Evolutionary conservation across 257 asterid genomes (phyloP).

Genomic region (Nicotiana sylvestris): DNA sequence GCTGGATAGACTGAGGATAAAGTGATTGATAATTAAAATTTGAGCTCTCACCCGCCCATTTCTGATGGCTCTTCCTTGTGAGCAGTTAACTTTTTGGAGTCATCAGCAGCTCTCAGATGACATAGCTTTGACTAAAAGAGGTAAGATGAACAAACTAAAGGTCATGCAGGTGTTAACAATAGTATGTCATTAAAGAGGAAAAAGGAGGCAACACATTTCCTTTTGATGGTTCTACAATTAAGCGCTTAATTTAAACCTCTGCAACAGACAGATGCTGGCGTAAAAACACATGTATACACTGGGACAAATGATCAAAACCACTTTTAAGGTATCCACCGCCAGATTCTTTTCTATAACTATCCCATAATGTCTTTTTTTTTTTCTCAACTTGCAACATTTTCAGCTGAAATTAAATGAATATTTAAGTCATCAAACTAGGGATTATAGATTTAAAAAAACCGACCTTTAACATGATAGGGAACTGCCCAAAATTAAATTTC

Average conservation of each 20-base stretch:
- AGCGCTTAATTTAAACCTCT: not conserved
- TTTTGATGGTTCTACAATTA: not conserved
- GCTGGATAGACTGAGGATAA: constrained; percentile 6
- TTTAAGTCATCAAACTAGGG: no score
- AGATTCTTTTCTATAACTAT: not conserved
- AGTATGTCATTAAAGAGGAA: not conserved
- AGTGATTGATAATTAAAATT: not conserved
- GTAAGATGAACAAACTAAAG: not conserved
- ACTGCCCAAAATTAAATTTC: constrained; percentile 55
- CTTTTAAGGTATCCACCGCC: not conserved
- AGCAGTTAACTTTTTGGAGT: constrained; percentile 45
- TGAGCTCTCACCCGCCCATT: constrained; percentile 90
- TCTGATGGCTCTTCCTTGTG: constrained; percentile 88
- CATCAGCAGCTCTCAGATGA: constrained; percentile 51
- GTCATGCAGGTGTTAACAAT: not conserved
- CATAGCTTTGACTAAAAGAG: constrained; percentile 75
- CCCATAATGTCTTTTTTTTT: not conserved
- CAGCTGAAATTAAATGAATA: not conserved
- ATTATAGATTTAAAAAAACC: not conserved
- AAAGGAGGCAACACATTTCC: not conserved
- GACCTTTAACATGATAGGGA: constrained; percentile 95
- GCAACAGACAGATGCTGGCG: not conserved
- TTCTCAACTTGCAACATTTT: constrained; percentile 1
- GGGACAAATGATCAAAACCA: not conserved
- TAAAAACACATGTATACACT: not conserved